A percentile compares a stretch with the other conserved stretches of the same genome.
Conservation (phyloP, 176 grass and related monocot species). For the Oryza nivara region DNA sequence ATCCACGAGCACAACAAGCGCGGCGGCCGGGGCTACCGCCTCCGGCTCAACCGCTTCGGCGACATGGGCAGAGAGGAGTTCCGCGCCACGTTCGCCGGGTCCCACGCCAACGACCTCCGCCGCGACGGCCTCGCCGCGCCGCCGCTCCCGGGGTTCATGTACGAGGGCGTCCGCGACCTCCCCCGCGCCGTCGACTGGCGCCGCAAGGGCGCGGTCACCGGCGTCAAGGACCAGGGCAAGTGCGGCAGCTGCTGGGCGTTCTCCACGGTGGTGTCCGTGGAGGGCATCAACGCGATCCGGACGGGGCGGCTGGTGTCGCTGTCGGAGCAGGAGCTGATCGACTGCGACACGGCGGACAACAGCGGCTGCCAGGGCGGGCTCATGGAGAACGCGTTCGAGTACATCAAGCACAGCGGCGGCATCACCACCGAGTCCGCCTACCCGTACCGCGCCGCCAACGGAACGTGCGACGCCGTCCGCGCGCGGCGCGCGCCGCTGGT, state of each 20-base stretch:
- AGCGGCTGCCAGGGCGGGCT: constrained; percentile 65
- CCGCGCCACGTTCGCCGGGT: constrained; percentile 49
- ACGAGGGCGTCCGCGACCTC: constrained; percentile 33
- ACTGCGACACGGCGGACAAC: constrained; percentile 66
- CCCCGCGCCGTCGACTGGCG: constrained; percentile 69
- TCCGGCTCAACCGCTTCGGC: constrained; percentile 79
- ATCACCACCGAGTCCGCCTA: constrained; percentile 66
- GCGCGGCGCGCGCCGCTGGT: constrained; percentile 34
- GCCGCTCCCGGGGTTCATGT: constrained; percentile 56
- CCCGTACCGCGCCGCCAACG: constrained; percentile 65
- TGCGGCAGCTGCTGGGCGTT: constrained; percentile 87
- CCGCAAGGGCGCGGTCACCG: constrained; percentile 55
- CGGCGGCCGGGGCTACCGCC: constrained; percentile 56
- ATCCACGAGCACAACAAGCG: constrained; percentile 78
- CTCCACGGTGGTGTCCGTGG: constrained; percentile 68
- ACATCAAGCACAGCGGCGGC: constrained; percentile 60
- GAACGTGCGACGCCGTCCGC: constrained; percentile 53
- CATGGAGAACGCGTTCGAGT: constrained; percentile 86
- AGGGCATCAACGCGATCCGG: constrained; percentile 76
- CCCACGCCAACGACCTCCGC: constrained; percentile 46
- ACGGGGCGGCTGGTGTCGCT: constrained; percentile 57
- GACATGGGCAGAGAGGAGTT: constrained; percentile 71
- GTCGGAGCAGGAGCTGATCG: constrained; percentile 84
- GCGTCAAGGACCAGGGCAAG: constrained; percentile 71
- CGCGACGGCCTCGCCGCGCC: background rate